Percentiles rank a stretch among this genome's conserved stretches.
phyloP scores from a whole-genome alignment of 148 eudicot species.

The Vaccinium corymbosum region DNA sequence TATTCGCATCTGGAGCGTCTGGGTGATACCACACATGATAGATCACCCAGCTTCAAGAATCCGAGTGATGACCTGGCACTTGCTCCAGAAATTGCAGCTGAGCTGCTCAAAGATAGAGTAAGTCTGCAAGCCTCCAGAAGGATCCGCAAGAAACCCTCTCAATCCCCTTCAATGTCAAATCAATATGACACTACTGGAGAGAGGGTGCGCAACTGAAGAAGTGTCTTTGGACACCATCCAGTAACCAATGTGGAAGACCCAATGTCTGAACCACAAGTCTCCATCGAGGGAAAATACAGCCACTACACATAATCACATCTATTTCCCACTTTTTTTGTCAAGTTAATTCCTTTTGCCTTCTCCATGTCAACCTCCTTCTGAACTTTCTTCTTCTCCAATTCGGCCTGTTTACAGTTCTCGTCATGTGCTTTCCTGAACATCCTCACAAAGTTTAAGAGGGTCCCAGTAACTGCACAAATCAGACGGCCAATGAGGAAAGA shows the following conservation, averaged over 20 bases:
- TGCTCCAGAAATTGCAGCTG: constrained; percentile 21
- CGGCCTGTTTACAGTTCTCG: constrained; percentile 82
- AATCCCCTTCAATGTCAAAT: constrained; percentile 3
- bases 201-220: constrained; percentile 21
- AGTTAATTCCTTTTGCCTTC: constrained; percentile 52
- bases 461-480: constrained; percentile 64
- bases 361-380: constrained; percentile 81
- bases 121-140: constrained; percentile 15
- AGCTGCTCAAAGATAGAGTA: constrained; percentile 20
- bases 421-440: constrained; percentile 81
- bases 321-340: constrained; percentile 35
- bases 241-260: constrained; percentile 15
- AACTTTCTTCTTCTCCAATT: constrained; percentile 79
- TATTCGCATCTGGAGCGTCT: not conserved
- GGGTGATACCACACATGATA: constrained; percentile 1
- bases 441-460: constrained; percentile 79
- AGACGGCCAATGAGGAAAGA: constrained; percentile 2
- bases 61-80: constrained; percentile 9
- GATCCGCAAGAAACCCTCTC: constrained; percentile 5
- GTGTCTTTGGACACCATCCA: constrained; percentile 9
- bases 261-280: constrained; percentile 8
- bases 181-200: constrained; percentile 8
- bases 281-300: constrained; percentile 2
- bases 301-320: constrained; percentile 8
- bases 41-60: constrained; percentile 14